These are phyloP conservation scores for Aegilops speltoides DNA, from an alignment of 176 grass and related monocot species.

Conservation along the genomic window DNA sequence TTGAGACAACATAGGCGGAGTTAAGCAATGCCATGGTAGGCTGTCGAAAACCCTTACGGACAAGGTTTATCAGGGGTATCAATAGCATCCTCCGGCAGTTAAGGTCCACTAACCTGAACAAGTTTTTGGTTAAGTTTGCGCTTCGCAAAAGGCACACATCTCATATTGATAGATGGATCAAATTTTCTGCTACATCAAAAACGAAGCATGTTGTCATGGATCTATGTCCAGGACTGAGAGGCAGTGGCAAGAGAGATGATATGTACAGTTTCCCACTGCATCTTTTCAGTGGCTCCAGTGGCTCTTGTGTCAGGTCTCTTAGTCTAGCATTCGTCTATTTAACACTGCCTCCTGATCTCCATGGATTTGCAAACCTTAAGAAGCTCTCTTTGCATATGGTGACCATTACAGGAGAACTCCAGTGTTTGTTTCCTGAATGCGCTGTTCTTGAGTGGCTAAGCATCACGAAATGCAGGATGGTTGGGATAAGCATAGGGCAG, in stretches of 20 bases:
- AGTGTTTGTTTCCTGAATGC: not conserved
- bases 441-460: no score
- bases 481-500: no score
- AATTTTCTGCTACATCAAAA: not conserved
- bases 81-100: not conserved
- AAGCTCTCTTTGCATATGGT: not conserved
- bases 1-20: no score
- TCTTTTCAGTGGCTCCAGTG: not conserved
- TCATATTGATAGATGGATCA: not conserved
- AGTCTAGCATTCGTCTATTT: not conserved
- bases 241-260: not conserved
- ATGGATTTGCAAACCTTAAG: not conserved
- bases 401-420: not conserved
- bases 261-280: not conserved
- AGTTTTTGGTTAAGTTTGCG: not conserved
- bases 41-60: not conserved
- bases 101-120: not conserved
- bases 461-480: no score
- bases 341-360: not conserved
- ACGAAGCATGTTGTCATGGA: not conserved
- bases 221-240: not conserved
- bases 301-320: not conserved
- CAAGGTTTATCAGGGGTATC: not conserved
- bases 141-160: not conserved
- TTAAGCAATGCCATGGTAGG: not conserved